Conservation (phyloP, 2,329 filamentous ascomycete genomes). For the Cytospora piceae region DNA sequence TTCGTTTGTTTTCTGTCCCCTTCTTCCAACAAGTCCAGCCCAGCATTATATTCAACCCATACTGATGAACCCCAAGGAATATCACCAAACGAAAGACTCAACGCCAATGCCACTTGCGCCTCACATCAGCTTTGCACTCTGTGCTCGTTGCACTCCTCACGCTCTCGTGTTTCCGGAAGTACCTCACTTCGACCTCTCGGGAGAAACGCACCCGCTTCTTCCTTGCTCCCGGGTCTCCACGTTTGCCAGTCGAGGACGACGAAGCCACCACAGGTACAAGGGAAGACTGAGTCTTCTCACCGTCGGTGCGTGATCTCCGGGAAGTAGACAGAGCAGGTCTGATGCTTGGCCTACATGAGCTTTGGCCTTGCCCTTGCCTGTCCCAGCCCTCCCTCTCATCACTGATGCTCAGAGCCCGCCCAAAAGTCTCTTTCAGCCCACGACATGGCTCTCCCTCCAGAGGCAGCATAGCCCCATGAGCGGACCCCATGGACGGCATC, state of each 20-base stretch:
- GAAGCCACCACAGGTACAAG: neutral
- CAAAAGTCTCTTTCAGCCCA: neutral
- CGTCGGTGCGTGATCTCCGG: neutral
- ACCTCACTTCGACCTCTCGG: neutral
- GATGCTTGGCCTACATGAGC: neutral
- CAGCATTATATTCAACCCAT: too few relatives aligned
- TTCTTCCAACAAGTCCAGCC: too few relatives aligned
- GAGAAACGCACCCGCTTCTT: conserved; percentile 18
- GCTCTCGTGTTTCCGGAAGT: conserved; percentile 5
- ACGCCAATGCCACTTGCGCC: neutral
- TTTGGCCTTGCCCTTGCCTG: neutral
- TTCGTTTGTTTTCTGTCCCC: neutral
- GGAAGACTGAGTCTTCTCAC: neutral
- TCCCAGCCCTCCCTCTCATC: neutral
- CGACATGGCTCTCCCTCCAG: neutral
- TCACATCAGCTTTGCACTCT: neutral
- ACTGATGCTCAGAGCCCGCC: neutral
- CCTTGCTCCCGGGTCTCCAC: neutral
- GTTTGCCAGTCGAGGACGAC: neutral
- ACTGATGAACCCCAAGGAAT: too few relatives aligned
- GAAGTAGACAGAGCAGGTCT: neutral
- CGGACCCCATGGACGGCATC: too few relatives aligned
- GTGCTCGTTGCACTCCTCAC: neutral
- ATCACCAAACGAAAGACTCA: neutral
- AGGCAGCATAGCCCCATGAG: neutral